These are phyloP conservation scores for Begonia masoniana DNA, from an alignment of 306 rosid species.

Conservation along the genomic window DNA sequence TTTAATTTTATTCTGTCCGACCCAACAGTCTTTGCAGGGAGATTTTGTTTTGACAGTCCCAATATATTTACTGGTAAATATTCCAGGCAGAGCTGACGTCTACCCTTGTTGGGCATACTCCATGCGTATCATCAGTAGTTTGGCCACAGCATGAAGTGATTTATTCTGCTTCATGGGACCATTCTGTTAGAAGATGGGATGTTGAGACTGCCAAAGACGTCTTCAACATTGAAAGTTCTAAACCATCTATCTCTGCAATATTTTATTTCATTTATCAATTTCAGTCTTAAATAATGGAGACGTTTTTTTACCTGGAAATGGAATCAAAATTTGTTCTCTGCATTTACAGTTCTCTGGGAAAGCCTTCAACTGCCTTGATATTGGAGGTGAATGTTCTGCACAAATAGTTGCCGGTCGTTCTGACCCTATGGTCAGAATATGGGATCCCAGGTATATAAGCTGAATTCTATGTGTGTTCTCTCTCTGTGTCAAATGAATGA, in stretches of 20 bases:
- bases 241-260: background rate
- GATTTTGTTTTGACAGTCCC: no score
- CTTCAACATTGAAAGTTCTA: constrained; percentile 19
- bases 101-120: constrained; percentile 84
- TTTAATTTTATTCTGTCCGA: no score
- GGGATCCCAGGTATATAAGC: no score
- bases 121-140: constrained; percentile 67
- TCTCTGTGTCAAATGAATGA: no score
- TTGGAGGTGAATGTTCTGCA: constrained; percentile 82
- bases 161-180: constrained; percentile 94
- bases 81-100: constrained; percentile 56
- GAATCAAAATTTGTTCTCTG: constrained; percentile 2
- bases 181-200: constrained; percentile 77
- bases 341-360: constrained; percentile 53
- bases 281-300: background rate
- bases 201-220: constrained; percentile 60
- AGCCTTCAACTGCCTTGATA: constrained; percentile 71
- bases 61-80: no score
- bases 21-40: no score
- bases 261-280: no score
- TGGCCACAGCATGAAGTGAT: constrained; percentile 65
- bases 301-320: background rate
- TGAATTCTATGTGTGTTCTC: no score
- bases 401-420: constrained; percentile 79
- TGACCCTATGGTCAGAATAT: constrained; percentile 69